Evolutionary conservation across 2,329 filamentous ascomycete species (phyloP).

Genomic region (Aulographum hederae): DNA sequence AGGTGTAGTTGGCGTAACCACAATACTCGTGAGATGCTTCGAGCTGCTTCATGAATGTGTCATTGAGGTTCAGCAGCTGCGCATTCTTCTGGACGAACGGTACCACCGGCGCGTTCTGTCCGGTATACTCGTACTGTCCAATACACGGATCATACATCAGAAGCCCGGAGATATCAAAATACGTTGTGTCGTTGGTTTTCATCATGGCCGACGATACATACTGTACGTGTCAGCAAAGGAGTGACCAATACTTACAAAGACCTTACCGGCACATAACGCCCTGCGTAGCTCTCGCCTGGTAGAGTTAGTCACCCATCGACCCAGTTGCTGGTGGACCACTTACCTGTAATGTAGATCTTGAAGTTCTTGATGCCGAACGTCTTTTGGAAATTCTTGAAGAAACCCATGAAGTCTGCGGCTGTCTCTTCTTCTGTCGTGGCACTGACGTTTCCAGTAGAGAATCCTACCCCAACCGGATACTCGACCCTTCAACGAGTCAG

Average conservation of each 20-base stretch:
- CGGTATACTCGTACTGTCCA: constrained; percentile 4
- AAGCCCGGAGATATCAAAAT: constrained; percentile 4
- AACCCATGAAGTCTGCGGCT: constrained; percentile 7
- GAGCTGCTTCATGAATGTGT: constrained; percentile 21
- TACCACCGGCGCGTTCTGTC: constrained; percentile 15
- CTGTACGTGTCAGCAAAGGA: no score
- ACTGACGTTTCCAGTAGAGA: constrained; percentile 3
- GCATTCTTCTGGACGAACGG: constrained; percentile 23
- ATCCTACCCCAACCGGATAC: constrained; percentile 9
- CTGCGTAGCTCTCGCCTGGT: constrained; percentile 2
- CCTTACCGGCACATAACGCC: constrained; percentile 8
- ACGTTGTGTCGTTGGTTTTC: constrained; percentile 4
- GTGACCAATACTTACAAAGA: no score
- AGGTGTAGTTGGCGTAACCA: constrained; percentile 21
- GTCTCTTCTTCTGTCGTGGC: constrained; percentile 6
- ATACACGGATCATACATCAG: constrained; percentile 7
- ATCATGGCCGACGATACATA: constrained; percentile 5
- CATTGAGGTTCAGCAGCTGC: constrained; percentile 27
- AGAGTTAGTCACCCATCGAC: not conserved
- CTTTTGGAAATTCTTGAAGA: constrained; percentile 8
- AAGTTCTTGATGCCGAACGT: constrained; percentile 6
- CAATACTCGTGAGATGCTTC: constrained; percentile 23
- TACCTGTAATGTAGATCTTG: constrained; percentile 9
- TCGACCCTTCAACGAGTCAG: constrained; percentile 5
- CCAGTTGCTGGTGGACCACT: constrained; percentile 1